Percentiles rank a stretch among this genome's conserved stretches.
These are phyloP conservation scores for Curvularia eragrostidis DNA, from an alignment of 2,329 filamentous ascomycete genomes.

Conservation along the genomic window DNA sequence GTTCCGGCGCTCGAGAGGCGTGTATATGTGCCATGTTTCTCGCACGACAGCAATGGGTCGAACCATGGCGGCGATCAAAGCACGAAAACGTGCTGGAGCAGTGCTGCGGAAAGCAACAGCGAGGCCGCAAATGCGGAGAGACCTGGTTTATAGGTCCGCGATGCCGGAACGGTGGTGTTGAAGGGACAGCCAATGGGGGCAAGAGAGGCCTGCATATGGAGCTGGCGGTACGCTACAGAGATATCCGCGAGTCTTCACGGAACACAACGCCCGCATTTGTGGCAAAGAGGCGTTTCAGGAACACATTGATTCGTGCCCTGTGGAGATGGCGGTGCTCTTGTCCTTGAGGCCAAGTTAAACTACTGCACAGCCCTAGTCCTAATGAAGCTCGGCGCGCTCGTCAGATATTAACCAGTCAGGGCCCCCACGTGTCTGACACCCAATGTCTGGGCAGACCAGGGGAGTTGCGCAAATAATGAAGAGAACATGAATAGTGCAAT, in stretches of 20 bases:
- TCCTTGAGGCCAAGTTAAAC: constrained; percentile 30
- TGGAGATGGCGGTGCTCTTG: constrained; percentile 24
- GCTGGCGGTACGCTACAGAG: constrained; percentile 24
- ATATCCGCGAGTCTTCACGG: constrained; percentile 23
- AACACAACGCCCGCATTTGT: constrained; percentile 29
- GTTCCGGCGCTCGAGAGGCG: constrained; percentile 51
- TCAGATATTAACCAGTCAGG: constrained; percentile 30
- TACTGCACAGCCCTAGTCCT: constrained; percentile 26
- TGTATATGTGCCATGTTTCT: constrained; percentile 47
- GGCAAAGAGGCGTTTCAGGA: constrained; percentile 32
- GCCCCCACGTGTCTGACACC: constrained; percentile 9
- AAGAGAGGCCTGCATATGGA: constrained; percentile 29
- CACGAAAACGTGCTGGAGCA: constrained; percentile 20
- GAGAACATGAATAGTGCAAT: constrained; percentile 13
- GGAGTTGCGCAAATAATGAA: constrained; percentile 10
- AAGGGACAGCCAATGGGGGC: constrained; percentile 25
- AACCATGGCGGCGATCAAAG: constrained; percentile 24
- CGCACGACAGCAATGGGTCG: constrained; percentile 33
- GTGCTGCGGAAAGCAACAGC: constrained; percentile 26
- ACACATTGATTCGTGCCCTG: constrained; percentile 26
- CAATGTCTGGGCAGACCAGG: constrained; percentile 19
- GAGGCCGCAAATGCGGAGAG: constrained; percentile 28
- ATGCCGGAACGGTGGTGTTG: constrained; percentile 23
- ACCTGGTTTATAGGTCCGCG: constrained; percentile 31
- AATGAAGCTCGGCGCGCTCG: constrained; percentile 24